A percentile compares a stretch with the other conserved stretches of the same genome.
Evolutionary conservation across 768 basidiomycete genomes (phyloP).

Genomic region (Termitomyces sp.): DNA sequence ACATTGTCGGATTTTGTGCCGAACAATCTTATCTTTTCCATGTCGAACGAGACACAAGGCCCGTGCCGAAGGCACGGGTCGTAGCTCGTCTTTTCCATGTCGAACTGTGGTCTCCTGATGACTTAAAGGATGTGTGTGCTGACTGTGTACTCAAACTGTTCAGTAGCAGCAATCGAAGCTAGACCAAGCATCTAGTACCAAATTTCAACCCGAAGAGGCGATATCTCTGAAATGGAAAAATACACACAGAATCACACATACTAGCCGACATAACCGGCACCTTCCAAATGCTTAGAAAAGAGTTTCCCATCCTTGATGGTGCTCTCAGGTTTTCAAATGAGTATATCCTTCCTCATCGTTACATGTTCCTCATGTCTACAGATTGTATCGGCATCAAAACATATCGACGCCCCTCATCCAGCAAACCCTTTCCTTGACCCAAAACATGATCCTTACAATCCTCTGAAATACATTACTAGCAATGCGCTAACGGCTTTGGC

Average conservation of each 20-base stretch:
- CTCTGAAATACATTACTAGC: slow-evolving; percentile 49
- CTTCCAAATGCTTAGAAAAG: not conserved
- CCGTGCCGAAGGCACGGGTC: too few relatives aligned
- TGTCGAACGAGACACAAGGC: too few relatives aligned
- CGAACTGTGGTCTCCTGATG: too few relatives aligned
- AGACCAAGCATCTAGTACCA: too few relatives aligned
- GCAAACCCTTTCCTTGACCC: slow-evolving; percentile 44
- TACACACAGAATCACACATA: too few relatives aligned
- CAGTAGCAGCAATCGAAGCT: too few relatives aligned
- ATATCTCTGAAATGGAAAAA: not conserved
- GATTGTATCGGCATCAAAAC: slow-evolving; percentile 11
- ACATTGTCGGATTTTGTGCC: too few relatives aligned
- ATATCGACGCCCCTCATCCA: slow-evolving; percentile 20
- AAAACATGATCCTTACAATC: slow-evolving; percentile 46
- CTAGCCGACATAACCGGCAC: not conserved
- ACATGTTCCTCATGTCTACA: not conserved
- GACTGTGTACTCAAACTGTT: too few relatives aligned
- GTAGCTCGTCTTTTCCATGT: too few relatives aligned
- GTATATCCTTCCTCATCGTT: not conserved
- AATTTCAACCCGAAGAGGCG: too few relatives aligned
- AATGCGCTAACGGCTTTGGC: slow-evolving; percentile 47
- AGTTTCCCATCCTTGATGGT: not conserved
- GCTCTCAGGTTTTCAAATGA: not conserved
- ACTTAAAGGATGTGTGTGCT: too few relatives aligned
- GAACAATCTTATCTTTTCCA: too few relatives aligned